Conservation (phyloP, 1,284 basidiomycete species). For the Cryptococcus hybrid region DNA sequence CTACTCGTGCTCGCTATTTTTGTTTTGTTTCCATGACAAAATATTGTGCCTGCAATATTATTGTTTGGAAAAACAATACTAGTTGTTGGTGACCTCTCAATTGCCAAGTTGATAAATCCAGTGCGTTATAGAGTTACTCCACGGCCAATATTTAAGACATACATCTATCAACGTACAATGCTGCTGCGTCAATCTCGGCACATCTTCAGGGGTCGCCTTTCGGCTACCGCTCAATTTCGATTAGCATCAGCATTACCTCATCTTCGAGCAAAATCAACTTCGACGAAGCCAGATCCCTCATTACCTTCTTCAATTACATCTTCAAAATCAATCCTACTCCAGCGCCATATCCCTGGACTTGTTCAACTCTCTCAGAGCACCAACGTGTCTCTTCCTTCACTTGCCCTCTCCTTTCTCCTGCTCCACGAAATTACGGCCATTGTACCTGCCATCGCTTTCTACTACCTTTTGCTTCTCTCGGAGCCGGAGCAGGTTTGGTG, state of each 20-base stretch:
- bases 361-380: constrained; percentile 29
- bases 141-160: no score
- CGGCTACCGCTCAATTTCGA: background rate
- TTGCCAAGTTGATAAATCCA: no score
- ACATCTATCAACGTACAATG: no score
- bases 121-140: no score
- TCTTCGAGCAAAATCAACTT: background rate
- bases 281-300: background rate
- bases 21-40: constrained; percentile 43
- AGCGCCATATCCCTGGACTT: constrained; percentile 33
- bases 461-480: constrained; percentile 67
- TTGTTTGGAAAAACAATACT: no score
- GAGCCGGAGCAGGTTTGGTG: constrained; percentile 69
- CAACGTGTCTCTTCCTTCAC: constrained; percentile 64
- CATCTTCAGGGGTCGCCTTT: background rate
- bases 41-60: no score
- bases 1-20: no score
- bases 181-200: background rate
- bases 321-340: constrained; percentile 10
- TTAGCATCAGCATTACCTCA: no score
- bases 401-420: constrained; percentile 74
- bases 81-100: no score
- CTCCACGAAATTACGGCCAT: constrained; percentile 87
- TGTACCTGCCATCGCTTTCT: constrained; percentile 70
- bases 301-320: background rate